These are phyloP conservation scores for Babesia ovis DNA, from an alignment of 169 alveolate species.

Conservation along the genomic window DNA sequence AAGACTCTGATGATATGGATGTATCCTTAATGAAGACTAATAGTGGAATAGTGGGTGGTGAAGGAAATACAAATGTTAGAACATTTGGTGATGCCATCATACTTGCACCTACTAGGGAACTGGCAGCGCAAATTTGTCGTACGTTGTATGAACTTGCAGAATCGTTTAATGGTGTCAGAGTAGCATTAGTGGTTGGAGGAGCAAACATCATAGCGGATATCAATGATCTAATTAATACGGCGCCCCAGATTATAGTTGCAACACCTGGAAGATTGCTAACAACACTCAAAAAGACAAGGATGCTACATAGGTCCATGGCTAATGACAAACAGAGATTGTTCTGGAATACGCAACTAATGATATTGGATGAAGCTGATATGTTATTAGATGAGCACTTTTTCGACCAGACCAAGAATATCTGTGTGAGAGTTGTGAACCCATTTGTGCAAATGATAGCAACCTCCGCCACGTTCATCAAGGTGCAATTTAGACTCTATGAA, in stretches of 20 bases:
- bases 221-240: slow-evolving; percentile 33
- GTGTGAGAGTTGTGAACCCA: slow-evolving; percentile 51
- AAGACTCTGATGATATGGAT: background rate
- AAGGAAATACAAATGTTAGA: background rate
- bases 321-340: background rate
- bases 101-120: slow-evolving; percentile 79
- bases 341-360: slow-evolving; percentile 14
- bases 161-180: slow-evolving; percentile 2
- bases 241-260: slow-evolving; percentile 62
- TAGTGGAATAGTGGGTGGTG: background rate
- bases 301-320: slow-evolving; percentile 2
- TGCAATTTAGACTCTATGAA: slow-evolving; percentile 55
- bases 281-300: slow-evolving; percentile 44
- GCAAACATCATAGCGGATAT: slow-evolving; percentile 39
- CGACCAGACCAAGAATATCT: slow-evolving; percentile 43
- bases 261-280: slow-evolving; percentile 78
- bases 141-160: slow-evolving; percentile 32
- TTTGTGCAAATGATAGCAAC: slow-evolving; percentile 62
- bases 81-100: slow-evolving; percentile 66
- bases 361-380: slow-evolving; percentile 68
- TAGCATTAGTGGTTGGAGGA: slow-evolving; percentile 44
- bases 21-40: background rate
- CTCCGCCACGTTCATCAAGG: slow-evolving; percentile 65
- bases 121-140: slow-evolving; percentile 70
- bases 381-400: slow-evolving; percentile 61